Evolutionary conservation across 2,329 filamentous ascomycete genomes (phyloP), one percentile per base, ranked within the genome.

Genomic region (Colletotrichum karsti): DNA sequence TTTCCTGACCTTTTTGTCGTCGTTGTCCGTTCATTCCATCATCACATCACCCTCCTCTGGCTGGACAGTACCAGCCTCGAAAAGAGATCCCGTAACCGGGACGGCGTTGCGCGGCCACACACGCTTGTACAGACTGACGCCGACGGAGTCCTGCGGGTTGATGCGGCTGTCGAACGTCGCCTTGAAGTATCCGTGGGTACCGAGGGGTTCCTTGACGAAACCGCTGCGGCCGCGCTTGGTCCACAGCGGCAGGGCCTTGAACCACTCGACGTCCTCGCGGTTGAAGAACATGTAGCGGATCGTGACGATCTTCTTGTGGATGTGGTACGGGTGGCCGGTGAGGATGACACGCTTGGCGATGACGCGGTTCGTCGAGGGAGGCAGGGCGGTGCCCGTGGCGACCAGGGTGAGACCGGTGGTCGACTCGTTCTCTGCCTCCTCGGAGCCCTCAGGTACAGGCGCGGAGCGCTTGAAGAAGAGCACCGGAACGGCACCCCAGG

Each of bases 221-320:
- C 96, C 96, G 72, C 90, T 93, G 70, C 96, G 87, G 7, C 96
- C 96, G 30, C 95, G 84, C 83, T 90, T 93, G 5, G 96, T 99
- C 95, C 95, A 99, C 71, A 99, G 82, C 68, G 96, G 95, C 77
- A 99, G 80, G 1, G 95, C 95, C 84, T 97, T 97, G 88, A 98
- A 99, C 95, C 96, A 99, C 73, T 93, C 90, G 33, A 99, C 93
- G 72, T 99, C 97, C 75, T 95, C 93, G 54, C 92, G 86, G 84
- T 95, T 97, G 90, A 99, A 99, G 87, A 99, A 99, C 97, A 99
- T 99, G 87, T 99, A 99, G 30, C 96, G 92, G 51, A 99, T 91
- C 1, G 97, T 99, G 67, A 99, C 96, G 24, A 99, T 86, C 81
- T 92, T 94, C 88, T 97, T 98, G 89, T 99, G 94, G 79, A 99